Percentiles rank a stretch among this genome's conserved stretches.
Conservation (phyloP, 2,329 filamentous ascomycete species). For the Lasiodiplodia gonubiensis region DNA sequence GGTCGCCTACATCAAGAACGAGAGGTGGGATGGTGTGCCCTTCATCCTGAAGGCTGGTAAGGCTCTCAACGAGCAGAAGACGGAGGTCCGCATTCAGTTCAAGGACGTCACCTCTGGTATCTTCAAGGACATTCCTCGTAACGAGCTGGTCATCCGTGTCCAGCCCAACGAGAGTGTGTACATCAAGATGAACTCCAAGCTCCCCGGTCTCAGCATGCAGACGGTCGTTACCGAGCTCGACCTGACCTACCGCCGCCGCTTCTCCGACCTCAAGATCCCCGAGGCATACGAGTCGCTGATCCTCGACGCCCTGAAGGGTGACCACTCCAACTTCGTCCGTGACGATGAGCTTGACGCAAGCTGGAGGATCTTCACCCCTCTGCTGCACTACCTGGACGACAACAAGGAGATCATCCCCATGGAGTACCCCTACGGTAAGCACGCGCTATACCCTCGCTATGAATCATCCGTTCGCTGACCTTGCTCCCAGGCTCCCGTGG, state of each 20-base stretch:
- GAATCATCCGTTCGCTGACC: conserved; percentile 32
- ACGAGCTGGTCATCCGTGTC: conserved; percentile 98
- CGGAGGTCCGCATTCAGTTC: conserved; percentile 98
- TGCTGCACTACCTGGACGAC: conserved; percentile 96
- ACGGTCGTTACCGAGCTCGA: conserved; percentile 98
- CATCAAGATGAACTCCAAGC: conserved; percentile 99
- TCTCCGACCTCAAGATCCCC: conserved; percentile 99
- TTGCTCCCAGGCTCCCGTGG: conserved; percentile 82
- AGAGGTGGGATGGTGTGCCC: conserved; percentile 97
- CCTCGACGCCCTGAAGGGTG: conserved; percentile 95
- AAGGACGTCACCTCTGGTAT: conserved; percentile 99
- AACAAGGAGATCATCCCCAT: conserved; percentile 99
- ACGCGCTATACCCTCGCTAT: background rate
- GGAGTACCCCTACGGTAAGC: conserved; percentile 97
- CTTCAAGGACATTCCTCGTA: conserved; percentile 99
- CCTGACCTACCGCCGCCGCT: conserved; percentile 94
- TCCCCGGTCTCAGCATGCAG: conserved; percentile 98
- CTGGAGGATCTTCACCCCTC: conserved; percentile 98
- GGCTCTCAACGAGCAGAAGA: conserved; percentile 99
- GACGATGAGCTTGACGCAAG: conserved; percentile 84
- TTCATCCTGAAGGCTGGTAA: conserved; percentile 99
- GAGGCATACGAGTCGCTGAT: conserved; percentile 99
- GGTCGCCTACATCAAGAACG: conserved; percentile 98
- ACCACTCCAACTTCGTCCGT: conserved; percentile 90
- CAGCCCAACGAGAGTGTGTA: conserved; percentile 99